Evolutionary conservation across 148 eudicot species (phyloP).

Genomic region (Rhododendron simsii): DNA sequence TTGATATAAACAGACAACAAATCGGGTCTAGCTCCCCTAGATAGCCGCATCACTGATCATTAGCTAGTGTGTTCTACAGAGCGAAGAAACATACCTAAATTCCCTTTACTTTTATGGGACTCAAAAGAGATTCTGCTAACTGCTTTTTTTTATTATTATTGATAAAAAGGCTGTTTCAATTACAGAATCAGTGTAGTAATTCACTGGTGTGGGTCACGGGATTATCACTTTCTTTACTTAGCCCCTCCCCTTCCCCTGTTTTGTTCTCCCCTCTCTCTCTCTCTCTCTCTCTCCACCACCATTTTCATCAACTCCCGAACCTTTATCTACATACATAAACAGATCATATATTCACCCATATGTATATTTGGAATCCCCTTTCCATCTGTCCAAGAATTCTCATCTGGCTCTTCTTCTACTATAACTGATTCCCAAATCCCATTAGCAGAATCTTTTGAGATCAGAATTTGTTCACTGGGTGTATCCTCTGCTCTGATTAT

Average conservation of each 20-base stretch:
- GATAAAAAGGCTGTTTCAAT: neutral
- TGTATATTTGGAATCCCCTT: neutral
- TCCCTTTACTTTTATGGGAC: neutral
- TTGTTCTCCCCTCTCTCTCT: neutral
- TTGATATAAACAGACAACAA: neutral
- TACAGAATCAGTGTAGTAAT: neutral
- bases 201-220: neutral
- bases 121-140: neutral
- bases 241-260: neutral
- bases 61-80: neutral
- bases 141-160: neutral
- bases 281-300: neutral
- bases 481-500: neutral
- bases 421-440: neutral
- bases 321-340: neutral
- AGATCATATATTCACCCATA: neutral
- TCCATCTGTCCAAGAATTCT: neutral
- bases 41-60: neutral
- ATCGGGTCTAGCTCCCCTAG: neutral
- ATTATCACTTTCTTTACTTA: neutral
- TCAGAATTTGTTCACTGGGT: neutral
- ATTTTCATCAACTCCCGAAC: neutral
- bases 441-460: neutral
- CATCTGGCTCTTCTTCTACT: neutral
- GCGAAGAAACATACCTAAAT: neutral